phyloP scores from a whole-genome alignment of 257 asterid genomes.

The Gardenia jasminoides region DNA sequence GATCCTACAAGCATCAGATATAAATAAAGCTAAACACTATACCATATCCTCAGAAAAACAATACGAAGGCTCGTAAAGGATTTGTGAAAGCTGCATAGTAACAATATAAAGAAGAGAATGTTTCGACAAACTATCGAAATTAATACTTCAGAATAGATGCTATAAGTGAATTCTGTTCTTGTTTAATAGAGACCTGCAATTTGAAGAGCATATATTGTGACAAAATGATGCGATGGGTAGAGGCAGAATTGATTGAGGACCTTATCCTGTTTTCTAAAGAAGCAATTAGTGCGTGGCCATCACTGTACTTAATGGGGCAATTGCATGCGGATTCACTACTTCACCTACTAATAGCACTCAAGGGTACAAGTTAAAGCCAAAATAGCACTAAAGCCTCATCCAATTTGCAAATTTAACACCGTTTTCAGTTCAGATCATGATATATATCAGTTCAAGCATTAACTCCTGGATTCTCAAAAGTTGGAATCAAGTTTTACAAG shows the following conservation, averaged over 20 bases:
- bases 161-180: background rate
- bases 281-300: no score
- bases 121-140: background rate
- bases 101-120: background rate
- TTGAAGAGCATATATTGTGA: background rate
- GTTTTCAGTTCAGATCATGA: no score
- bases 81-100: no score
- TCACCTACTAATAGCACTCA: background rate
- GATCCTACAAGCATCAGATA: background rate
- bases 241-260: background rate
- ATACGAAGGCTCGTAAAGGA: no score
- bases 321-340: constrained; percentile 6
- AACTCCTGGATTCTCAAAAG: background rate
- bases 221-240: background rate
- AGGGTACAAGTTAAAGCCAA: background rate
- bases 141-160: background rate
- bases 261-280: background rate
- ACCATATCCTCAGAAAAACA: background rate
- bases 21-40: background rate
- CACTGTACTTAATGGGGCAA: background rate
- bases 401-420: no score
- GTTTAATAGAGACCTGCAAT: background rate
- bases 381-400: background rate
- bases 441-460: no score
- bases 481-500: background rate